Percentiles rank a stretch among this genome's conserved stretches.
Evolutionary conservation across 805 yeast species (phyloP).

Genomic region (Wickerhamomyces ciferrii): DNA sequence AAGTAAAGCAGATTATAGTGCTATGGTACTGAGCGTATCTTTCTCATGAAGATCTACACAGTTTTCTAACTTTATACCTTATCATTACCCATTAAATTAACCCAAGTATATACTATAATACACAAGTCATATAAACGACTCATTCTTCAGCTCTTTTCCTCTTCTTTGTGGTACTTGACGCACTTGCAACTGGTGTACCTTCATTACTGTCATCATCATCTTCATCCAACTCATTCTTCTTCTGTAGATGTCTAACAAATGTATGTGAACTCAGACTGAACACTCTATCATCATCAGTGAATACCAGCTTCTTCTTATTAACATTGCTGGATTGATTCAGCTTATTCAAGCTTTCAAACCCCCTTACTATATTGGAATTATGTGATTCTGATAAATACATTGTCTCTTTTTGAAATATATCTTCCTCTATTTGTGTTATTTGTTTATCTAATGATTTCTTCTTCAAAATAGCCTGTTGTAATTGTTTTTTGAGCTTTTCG

Average conservation of each 20-base stretch:
- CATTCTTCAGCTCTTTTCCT: constrained; percentile 13
- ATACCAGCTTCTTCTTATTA: constrained; percentile 39
- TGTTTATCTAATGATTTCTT: constrained; percentile 64
- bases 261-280: constrained; percentile 73
- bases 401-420: constrained; percentile 72
- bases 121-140: background rate
- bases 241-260: constrained; percentile 58
- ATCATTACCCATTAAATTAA: background rate
- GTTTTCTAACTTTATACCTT: no score
- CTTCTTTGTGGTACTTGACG: background rate
- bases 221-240: constrained; percentile 32
- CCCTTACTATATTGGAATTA: constrained; percentile 80
- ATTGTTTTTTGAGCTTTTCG: constrained; percentile 58
- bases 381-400: constrained; percentile 68
- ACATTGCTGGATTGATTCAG: constrained; percentile 21
- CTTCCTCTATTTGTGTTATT: constrained; percentile 64
- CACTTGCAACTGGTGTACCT: constrained; percentile 12
- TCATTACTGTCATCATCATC: constrained; percentile 22
- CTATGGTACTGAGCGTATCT: no score
- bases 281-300: constrained; percentile 73
- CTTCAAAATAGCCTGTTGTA: constrained; percentile 55
- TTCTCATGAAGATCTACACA: no score
- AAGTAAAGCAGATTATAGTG: no score
- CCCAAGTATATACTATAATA: background rate
- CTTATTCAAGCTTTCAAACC: constrained; percentile 79